Base-by-base conservation (phyloP, 768 basidiomycete species). In the Tephrocybe sp. region DNA sequence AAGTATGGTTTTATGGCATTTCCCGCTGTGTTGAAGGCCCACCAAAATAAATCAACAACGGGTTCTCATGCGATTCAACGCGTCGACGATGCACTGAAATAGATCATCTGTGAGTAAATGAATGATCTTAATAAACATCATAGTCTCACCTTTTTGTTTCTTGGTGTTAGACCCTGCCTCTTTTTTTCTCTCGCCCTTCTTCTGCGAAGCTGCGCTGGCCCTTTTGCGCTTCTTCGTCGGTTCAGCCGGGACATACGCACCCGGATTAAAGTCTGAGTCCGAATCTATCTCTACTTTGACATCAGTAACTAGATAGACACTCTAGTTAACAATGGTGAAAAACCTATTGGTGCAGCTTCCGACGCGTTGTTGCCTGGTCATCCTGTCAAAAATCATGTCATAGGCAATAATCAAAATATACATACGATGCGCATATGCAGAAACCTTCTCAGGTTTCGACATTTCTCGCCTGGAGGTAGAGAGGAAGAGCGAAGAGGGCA, bases 21-120 rank as follows among this genome's bases (percentile, higher is more conserved):
- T 21, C 22, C n/a, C 45, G 23, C 12, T 42, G 31, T 29, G 13
- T 10, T 27, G n/a, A 47, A 9, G 25, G 34, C 72, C 24, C 50
- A 77, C 80, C 73, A 45, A 83, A 82, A 52, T 71, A 83, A 46
- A 73, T 63, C 33, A 71, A 60, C 3, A 83, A 63, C 0, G 78
- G 77, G 55, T 81, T 81, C 19, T 57, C 64, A 12, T 57, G 31
- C 8, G 29, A 47, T 10, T 45, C 45, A 41, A 25, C 25, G 23
- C 37, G 31, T 45, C 47, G 52, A 15, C 38, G 42, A 15, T 39
- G 47, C 30, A 25, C 52, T 46, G 11, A 4, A 27, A 21, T 15
- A 24, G 11, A 24, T 19, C 7, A 3, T 19, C 11, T 2, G 12
- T 34, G 1, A 19, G 13, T 12, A 38, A 18, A 10, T 18, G 4